These are phyloP conservation scores for Alternaria incomplexa DNA, from an alignment of 2,329 filamentous ascomycete species.

Conservation along the genomic window DNA sequence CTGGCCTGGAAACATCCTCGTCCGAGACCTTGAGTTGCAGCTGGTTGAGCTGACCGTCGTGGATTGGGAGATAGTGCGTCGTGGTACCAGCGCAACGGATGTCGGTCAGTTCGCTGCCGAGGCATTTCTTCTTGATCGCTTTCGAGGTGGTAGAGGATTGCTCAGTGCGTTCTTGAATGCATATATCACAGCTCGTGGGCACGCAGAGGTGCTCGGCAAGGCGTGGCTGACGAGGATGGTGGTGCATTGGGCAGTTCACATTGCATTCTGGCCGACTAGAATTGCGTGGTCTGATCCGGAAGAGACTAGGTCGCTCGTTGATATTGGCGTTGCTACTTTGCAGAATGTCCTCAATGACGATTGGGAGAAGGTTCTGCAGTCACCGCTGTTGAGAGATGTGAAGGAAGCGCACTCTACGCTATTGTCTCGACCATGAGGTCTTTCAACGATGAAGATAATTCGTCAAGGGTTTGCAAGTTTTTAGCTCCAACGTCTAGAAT, in stretches of 20 bases:
- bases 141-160: conserved; percentile 38
- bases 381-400: conserved; percentile 17
- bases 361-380: conserved; percentile 28
- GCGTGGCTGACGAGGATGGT: conserved; percentile 34
- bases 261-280: conserved; percentile 44
- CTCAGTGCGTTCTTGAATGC: conserved; percentile 33
- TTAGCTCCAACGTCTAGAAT: not conserved
- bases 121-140: conserved; percentile 45
- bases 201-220: conserved; percentile 8
- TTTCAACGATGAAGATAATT: not conserved
- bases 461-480: not conserved
- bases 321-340: conserved; percentile 27
- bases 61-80: conserved; percentile 47
- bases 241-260: conserved; percentile 46
- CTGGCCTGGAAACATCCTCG: conserved; percentile 48
- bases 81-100: conserved; percentile 46
- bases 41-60: conserved; percentile 35
- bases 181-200: conserved; percentile 21
- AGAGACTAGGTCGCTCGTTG: conserved; percentile 34
- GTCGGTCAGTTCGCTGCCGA: conserved; percentile 48
- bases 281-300: conserved; percentile 37
- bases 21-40: conserved; percentile 8
- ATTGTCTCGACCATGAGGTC: not conserved
- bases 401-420: conserved; percentile 7
- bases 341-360: conserved; percentile 17